Percentiles rank a stretch among this genome's conserved stretches.
Evolutionary conservation across 2,329 filamentous ascomycete species (phyloP).

Genomic region (Claviceps pazoutovae): DNA sequence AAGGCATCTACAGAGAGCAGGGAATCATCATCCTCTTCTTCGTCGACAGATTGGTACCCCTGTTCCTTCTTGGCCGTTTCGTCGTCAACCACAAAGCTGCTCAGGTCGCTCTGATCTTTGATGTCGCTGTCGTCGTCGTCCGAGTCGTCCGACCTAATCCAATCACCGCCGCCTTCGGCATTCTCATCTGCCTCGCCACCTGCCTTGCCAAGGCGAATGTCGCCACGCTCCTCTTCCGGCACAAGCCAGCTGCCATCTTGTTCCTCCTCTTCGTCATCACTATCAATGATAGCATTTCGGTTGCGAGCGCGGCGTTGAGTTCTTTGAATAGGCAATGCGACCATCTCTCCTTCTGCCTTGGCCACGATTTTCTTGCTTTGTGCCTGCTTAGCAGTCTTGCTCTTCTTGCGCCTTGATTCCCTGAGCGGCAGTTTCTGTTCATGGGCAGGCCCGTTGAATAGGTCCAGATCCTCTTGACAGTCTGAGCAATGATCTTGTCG

Average conservation of each 20-base stretch:
- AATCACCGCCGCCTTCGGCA: constrained; percentile 74
- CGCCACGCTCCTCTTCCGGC: constrained; percentile 47
- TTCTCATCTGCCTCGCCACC: constrained; percentile 82
- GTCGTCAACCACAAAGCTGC: constrained; percentile 42
- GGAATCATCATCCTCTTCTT: constrained; percentile 20
- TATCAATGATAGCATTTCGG: constrained; percentile 47
- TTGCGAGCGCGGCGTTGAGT: constrained; percentile 27
- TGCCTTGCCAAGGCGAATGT: constrained; percentile 54
- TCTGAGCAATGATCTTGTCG: constrained; percentile 50
- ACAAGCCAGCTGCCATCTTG: constrained; percentile 73
- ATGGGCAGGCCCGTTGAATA: constrained; percentile 37
- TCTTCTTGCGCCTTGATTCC: constrained; percentile 19
- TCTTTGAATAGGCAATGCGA: constrained; percentile 9
- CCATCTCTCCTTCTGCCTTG: constrained; percentile 8
- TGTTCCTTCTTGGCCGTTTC: constrained; percentile 24
- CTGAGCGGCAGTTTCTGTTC: constrained; percentile 22
- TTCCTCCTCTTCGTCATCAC: constrained; percentile 56
- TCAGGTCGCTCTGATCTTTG: constrained; percentile 31
- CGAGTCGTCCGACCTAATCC: constrained; percentile 59
- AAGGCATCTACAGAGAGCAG: constrained; percentile 22
- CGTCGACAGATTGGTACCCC: constrained; percentile 13
- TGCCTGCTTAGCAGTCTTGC: constrained; percentile 15
- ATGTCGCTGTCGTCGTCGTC: constrained; percentile 37
- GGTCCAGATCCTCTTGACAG: constrained; percentile 62
- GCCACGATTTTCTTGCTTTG: constrained; percentile 18